Evolutionary conservation across 2,329 filamentous ascomycete genomes (phyloP).

Genomic region (Exophiala sp.): DNA sequence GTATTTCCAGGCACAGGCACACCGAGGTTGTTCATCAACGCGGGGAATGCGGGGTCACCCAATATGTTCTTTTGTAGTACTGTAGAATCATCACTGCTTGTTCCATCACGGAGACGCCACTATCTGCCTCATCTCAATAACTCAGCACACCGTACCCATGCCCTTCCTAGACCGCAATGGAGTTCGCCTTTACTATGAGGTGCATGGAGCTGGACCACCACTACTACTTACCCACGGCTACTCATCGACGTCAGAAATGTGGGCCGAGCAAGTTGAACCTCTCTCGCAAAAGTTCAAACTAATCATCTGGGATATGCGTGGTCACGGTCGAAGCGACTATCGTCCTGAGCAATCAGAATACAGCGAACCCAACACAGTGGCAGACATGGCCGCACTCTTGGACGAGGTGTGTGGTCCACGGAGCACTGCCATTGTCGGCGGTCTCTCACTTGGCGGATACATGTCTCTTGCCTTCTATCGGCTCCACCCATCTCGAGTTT

Average conservation of each 20-base stretch:
- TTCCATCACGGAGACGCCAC: not conserved
- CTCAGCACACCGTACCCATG: conserved; percentile 2
- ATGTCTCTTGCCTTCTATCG: conserved; percentile 26
- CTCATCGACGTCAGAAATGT: conserved; percentile 24
- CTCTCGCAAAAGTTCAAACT: conserved; percentile 16
- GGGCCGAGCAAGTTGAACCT: conserved; percentile 14
- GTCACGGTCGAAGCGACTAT: conserved; percentile 18
- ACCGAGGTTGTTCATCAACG: no score
- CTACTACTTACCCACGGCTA: conserved; percentile 21
- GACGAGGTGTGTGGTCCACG: conserved; percentile 1
- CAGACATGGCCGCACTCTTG: conserved; percentile 17
- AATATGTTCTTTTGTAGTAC: no score
- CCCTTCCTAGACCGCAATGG: conserved; percentile 13
- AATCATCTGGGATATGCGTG: conserved; percentile 25
- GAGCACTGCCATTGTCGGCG: conserved; percentile 13
- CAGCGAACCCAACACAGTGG: conserved; percentile 19
- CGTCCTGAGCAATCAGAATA: conserved; percentile 10
- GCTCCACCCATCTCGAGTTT: conserved; percentile 7
- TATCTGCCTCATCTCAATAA: not conserved
- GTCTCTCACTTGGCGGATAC: conserved; percentile 22
- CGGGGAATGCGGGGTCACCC: no score
- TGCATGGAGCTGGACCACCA: conserved; percentile 12
- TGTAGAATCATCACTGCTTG: no score
- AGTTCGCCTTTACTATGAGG: conserved; percentile 20
- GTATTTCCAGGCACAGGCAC: no score